phyloP scores from a whole-genome alignment of 2,329 filamentous ascomycete genomes.

The Exserohilum rostratum region DNA sequence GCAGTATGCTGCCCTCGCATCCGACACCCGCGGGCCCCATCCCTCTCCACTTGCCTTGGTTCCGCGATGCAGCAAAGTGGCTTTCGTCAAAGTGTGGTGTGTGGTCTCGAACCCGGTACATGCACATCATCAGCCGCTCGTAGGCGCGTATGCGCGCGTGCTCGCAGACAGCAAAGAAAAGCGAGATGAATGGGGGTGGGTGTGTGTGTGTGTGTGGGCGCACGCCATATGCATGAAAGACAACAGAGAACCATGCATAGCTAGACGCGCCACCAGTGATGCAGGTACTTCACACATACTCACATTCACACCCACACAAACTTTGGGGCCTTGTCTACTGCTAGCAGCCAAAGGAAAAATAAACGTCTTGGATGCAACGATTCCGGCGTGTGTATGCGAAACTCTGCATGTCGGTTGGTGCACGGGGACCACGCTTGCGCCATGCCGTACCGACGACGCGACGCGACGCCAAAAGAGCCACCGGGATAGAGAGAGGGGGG shows the following conservation, averaged over 20 bases:
- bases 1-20: not conserved
- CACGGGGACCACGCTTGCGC: constrained; percentile 6
- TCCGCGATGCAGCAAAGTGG: not conserved
- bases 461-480: not conserved
- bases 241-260: too few relatives aligned
- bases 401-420: not conserved
- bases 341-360: too few relatives aligned
- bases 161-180: not conserved
- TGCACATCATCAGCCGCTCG: not conserved
- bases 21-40: not conserved
- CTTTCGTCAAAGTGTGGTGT: not conserved
- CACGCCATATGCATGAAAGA: too few relatives aligned
- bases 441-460: not conserved
- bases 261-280: not conserved
- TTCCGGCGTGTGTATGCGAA: not conserved
- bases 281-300: not conserved
- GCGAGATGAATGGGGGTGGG: not conserved
- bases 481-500: not conserved
- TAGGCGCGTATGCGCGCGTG: not conserved
- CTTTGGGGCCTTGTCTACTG: too few relatives aligned
- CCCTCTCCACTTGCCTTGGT: constrained; percentile 1
- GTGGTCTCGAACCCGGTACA: not conserved
- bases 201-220: not conserved
- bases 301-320: not conserved
- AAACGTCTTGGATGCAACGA: too few relatives aligned